Conservation (phyloP, 2,329 filamentous ascomycete species). For the Periconia sp. region DNA sequence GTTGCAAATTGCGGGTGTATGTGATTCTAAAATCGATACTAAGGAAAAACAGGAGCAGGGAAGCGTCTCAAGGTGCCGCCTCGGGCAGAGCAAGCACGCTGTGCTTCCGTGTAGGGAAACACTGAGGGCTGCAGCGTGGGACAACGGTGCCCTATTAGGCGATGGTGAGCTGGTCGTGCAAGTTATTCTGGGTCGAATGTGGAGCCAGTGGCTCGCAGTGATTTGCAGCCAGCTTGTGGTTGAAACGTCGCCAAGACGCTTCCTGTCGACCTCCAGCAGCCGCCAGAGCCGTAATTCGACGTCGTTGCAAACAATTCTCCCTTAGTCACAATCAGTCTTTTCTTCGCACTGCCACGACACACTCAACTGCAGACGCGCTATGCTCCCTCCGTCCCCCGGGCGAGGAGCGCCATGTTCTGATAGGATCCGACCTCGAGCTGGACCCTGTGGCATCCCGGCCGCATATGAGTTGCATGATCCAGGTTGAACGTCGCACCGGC, state of each 20-base stretch:
- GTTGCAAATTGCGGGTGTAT: too few species aligned
- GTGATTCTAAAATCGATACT: too few species aligned
- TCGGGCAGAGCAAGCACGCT: conserved; percentile 1
- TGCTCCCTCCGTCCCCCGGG: background rate
- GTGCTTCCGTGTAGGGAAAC: background rate
- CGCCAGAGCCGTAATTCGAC: conserved; percentile 22
- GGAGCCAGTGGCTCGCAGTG: conserved; percentile 22
- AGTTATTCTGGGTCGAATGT: conserved; percentile 17
- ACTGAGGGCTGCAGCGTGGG: background rate
- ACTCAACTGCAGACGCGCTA: conserved; percentile 6
- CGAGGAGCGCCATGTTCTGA: too few species aligned
- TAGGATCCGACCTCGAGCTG: background rate
- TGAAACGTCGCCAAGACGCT: conserved; percentile 27
- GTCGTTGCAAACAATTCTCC: conserved; percentile 14
- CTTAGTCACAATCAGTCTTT: conserved; percentile 1
- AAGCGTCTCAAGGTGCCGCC: background rate
- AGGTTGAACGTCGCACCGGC: conserved; percentile 5
- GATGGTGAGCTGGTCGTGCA: conserved; percentile 30
- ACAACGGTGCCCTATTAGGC: conserved; percentile 25
- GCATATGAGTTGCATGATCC: conserved; percentile 5
- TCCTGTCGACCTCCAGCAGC: conserved; percentile 18
- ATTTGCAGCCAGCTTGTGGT: conserved; percentile 24
- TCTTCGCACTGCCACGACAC: conserved; percentile 3
- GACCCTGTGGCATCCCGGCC: conserved; percentile 15
- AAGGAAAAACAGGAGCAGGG: too few species aligned